A percentile compares a stretch with the other conserved stretches of the same genome.
These are phyloP conservation scores for Chrysanthemum lavandulifolium DNA, from an alignment of 129 eudicot species.

Conservation along the genomic window DNA sequence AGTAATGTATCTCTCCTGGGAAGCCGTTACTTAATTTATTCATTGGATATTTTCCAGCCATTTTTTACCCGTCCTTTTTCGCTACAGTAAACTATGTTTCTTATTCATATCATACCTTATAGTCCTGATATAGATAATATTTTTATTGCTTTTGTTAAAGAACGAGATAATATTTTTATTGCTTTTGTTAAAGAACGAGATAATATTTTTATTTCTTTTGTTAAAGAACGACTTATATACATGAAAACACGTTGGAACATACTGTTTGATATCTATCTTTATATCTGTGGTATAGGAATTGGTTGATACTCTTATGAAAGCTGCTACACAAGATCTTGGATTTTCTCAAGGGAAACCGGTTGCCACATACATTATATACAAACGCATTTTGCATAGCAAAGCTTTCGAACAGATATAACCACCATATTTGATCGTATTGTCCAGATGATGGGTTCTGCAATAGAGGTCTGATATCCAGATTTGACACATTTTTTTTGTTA, in stretches of 20 bases:
- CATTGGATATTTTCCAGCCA: too few relatives aligned
- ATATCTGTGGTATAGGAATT: slow-evolving; percentile 46
- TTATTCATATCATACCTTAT: not conserved
- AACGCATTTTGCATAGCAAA: slow-evolving; percentile 73
- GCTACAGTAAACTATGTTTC: too few relatives aligned
- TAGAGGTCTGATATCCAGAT: slow-evolving; percentile 51
- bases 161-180: too few relatives aligned
- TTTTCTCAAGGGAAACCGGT: slow-evolving; percentile 85
- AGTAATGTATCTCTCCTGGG: too few relatives aligned
- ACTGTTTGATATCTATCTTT: not conserved
- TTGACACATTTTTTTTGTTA: not conserved
- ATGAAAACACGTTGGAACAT: not conserved
- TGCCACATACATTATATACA: slow-evolving; percentile 75
- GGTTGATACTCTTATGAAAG: slow-evolving; percentile 48
- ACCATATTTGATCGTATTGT: slow-evolving; percentile 75
- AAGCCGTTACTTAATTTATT: too few relatives aligned
- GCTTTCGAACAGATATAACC: slow-evolving; percentile 75
- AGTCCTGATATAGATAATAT: not conserved
- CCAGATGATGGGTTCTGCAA: slow-evolving; percentile 64
- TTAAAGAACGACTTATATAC: not conserved
- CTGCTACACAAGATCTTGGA: slow-evolving; percentile 53
- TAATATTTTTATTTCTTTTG: not conserved
- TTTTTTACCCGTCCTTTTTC: too few relatives aligned
- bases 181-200: too few relatives aligned
- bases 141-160: too few relatives aligned